A percentile compares a stretch with the other conserved stretches of the same genome.
These are phyloP conservation scores for Thraustochytrium striatum DNA, from an alignment of 352 stramenopile species.

Conservation along the genomic window DNA sequence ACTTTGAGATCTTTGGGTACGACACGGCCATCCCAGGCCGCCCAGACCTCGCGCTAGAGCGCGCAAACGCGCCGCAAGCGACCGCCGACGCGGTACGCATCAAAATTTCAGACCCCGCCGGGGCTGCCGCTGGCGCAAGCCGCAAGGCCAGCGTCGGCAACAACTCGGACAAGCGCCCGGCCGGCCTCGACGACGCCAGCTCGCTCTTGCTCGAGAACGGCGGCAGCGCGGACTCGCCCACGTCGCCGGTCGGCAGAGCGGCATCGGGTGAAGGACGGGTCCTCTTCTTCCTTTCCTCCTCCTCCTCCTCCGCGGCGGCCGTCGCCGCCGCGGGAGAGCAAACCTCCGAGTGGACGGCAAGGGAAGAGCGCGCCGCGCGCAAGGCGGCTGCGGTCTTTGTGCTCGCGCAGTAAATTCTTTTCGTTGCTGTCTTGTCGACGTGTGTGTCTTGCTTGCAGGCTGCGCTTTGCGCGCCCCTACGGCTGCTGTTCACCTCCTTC, in stretches of 20 bases:
- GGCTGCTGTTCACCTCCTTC: not conserved
- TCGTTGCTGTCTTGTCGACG: not conserved
- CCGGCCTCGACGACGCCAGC: not conserved
- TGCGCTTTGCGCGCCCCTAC: not conserved
- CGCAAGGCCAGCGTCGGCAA: not conserved
- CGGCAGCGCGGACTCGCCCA: not conserved
- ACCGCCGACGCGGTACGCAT: not conserved
- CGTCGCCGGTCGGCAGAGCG: not conserved
- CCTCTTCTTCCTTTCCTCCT: not conserved
- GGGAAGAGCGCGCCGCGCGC: not conserved
- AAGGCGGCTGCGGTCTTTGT: slow-evolving; percentile 29
- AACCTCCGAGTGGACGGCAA: not conserved
- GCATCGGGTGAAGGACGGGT: not conserved
- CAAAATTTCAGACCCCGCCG: not conserved
- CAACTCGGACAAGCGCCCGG: not conserved
- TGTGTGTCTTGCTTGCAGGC: not conserved
- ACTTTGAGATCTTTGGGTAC: slow-evolving; percentile 60
- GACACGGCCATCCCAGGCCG: slow-evolving; percentile 50
- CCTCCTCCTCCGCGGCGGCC: not conserved
- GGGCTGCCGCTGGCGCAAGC: not conserved
- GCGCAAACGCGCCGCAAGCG: not conserved
- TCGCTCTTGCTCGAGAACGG: not conserved
- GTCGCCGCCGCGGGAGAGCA: not conserved
- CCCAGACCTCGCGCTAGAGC: slow-evolving; percentile 50
- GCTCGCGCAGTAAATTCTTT: not conserved